Evolutionary conservation across 2,329 filamentous ascomycete genomes (phyloP).

Genomic region (Phialophora chinensis): DNA sequence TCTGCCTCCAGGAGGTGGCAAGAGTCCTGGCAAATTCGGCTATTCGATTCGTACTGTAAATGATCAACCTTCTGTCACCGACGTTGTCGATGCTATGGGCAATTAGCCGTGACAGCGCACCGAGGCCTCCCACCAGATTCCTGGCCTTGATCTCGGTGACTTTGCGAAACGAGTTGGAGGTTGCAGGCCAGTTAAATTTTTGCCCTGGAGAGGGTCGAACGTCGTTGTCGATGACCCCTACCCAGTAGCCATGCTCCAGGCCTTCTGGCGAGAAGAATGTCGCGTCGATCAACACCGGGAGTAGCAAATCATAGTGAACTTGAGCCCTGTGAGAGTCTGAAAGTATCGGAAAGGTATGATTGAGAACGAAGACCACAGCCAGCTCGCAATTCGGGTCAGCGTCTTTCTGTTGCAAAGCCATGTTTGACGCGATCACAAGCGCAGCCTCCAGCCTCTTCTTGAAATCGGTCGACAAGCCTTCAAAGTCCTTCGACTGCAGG

Average conservation of each 20-base stretch:
- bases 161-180: conserved; percentile 63
- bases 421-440: conserved; percentile 74
- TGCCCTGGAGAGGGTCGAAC: conserved; percentile 59
- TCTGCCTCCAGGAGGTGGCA: conserved; percentile 74
- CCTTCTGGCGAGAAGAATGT: conserved; percentile 74
- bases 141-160: conserved; percentile 62
- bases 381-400: conserved; percentile 57
- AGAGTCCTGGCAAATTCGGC: conserved; percentile 70
- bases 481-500: conserved; percentile 51
- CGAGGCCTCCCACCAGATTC: conserved; percentile 65
- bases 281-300: conserved; percentile 72
- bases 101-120: conserved; percentile 67
- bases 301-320: conserved; percentile 70
- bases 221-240: conserved; percentile 72
- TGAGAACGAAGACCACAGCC: conserved; percentile 72
- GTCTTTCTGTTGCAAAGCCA: conserved; percentile 69
- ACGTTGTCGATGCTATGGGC: conserved; percentile 66
- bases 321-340: conserved; percentile 63
- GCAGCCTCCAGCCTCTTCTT: conserved; percentile 73
- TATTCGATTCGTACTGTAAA: conserved; percentile 63
- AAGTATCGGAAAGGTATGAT: conserved; percentile 76
- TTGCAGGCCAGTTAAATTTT: conserved; percentile 69
- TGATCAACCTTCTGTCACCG: conserved; percentile 51
- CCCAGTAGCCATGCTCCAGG: conserved; percentile 76
- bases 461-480: conserved; percentile 67